Base-by-base conservation (phyloP, 208 protist genomes). In the Phytomonas serpens region DNA sequence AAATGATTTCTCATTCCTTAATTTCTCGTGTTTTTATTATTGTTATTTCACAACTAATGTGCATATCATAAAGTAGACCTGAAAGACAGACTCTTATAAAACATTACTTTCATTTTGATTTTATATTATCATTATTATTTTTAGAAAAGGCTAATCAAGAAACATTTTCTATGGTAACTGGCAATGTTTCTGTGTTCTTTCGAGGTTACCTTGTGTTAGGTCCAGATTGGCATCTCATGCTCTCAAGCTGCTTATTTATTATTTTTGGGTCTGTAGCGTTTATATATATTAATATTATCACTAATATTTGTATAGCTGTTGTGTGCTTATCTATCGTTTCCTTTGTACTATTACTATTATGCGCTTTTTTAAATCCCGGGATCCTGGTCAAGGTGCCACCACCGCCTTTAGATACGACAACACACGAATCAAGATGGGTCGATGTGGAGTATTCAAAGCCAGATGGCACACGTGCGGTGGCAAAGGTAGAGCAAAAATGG, bases 401-500 rank as follows among this genome's bases (percentile, higher is more conserved):
- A 4, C 77, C 81, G 19, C 73, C 78, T 2, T 68, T 62, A 1
- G 76, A 86, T 57, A 75, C 82, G 0, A 19, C 82, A 19, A 74
- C 76, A 14, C 81, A 82, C 76, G 79, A 88, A 36, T 64, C 83
- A 11, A 57, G 47, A 27, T 57, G 63, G 38, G 34, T n/a, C 6
- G 34, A 47, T 7, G 57, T 70, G 38, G 14, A 33, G 30, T 70
- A 34, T 70, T 32, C 30, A 31, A 38, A n/a, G 14, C n/a, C 30
- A 23, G 71, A 79, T 65, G 86, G 87, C 10, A 38, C 61, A 0
- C 11, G 62, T 23, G 79, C 78, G 23, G 47, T 63, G 19, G 67
- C 57, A 0, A 57, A 64, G 11, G 68, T 92, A 62, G 81, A 89
- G 67, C 72, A 77, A 36, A 86, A 85, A 51, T 96, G 91, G 91